Base-by-base conservation (phyloP, 1,139 yeast genomes). In the Pneumocystis jirovecii region DNA sequence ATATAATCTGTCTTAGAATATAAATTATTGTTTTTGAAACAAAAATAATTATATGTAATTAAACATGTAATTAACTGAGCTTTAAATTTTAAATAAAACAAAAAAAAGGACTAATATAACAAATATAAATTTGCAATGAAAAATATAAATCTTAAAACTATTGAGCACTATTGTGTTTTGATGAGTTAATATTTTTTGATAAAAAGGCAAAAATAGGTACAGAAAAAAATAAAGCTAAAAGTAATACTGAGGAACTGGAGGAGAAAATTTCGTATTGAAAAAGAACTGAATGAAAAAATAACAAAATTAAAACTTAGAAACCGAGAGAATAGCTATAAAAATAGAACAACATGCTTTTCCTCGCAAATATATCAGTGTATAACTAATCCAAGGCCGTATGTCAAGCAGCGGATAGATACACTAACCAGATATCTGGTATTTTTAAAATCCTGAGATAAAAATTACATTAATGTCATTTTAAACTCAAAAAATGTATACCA, bases 401-500 rank as follows among this genome's bases (percentile, higher is more conserved):
- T 25, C 12, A 50, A 50, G 2, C 3, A 12, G 10, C 21, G 21
- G n/a, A 25, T 15, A 5, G 6, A 21, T 15, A 44, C 25, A 21
- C 12, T 10, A 3, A 44, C 21, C n/a, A 15, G 34, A 17, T 25
- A 50, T 29, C 17, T 50, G 3, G 4, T 8, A 50, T 8, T 50
- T 25, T 50, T 15, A 50, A 50, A 50, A 50, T 25, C 57, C 57
- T 50, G 12, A 25, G 2, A 4, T 12, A 25, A 50, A 44, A 12
- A 25, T 25, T 50, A 25, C 10, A 3, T 10, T 25, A 50, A 12
- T 17, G 1, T 2, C 7, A 44, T 44, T 19, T 12, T 44, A 19
- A 21, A n/a, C 17, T 40, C 19, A 17, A 34, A 25, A 59, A 60
- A 79, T 82, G 91, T 82, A 91, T 93, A 80, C 98, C 98, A 80